Evolutionary conservation across 164 flowering plant species (phyloP).

Genomic region (Echeveria elegans): DNA sequence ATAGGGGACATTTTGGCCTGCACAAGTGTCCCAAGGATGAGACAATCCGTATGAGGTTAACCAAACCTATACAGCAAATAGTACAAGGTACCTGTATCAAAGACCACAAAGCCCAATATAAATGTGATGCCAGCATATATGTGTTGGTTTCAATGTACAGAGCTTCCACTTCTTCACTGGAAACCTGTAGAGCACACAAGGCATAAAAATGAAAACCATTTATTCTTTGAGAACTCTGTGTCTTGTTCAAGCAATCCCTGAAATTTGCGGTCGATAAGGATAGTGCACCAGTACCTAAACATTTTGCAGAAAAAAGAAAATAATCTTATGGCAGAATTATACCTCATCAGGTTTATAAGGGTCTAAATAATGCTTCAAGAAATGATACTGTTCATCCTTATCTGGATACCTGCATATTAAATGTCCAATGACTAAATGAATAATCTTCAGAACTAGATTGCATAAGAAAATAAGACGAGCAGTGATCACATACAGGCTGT

Average conservation of each 20-base stretch:
- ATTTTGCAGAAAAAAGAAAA: neutral
- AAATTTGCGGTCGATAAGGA: neutral
- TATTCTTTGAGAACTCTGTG: neutral
- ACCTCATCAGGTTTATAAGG: conserved; percentile 79
- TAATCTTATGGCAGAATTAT: conserved; percentile 6
- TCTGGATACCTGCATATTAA: conserved; percentile 58
- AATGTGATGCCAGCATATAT: conserved; percentile 70
- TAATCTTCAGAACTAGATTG: conserved; percentile 8
- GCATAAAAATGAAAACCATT: neutral
- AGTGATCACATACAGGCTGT: conserved; percentile 52
- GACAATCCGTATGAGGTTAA: neutral
- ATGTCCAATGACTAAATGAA: neutral
- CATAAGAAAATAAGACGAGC: neutral
- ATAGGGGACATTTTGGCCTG: conserved; percentile 93
- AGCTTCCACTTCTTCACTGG: conserved; percentile 55
- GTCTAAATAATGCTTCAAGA: conserved; percentile 77
- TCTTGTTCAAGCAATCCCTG: neutral
- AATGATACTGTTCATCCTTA: conserved; percentile 78
- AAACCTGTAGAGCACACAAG: conserved; percentile 33
- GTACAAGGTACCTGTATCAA: conserved; percentile 64
- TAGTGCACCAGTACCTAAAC: neutral
- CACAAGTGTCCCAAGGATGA: conserved; percentile 8
- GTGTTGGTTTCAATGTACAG: conserved; percentile 75
- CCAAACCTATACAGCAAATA: neutral
- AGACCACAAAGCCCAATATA: conserved; percentile 96